Evolutionary conservation across 179 eudicot species (phyloP).

Genomic region (Corrigiola litoralis): DNA sequence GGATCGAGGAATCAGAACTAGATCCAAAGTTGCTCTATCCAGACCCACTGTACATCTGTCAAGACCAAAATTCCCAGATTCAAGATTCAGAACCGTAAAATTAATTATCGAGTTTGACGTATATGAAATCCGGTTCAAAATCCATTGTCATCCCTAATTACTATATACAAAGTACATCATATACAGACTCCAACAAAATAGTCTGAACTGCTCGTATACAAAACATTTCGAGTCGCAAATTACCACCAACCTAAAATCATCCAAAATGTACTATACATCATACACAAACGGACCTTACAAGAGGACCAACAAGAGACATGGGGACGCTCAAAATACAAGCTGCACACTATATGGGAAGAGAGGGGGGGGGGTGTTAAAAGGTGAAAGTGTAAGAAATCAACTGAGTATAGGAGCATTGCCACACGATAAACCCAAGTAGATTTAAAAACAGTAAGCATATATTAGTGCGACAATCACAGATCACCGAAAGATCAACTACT

Average conservation of each 20-base stretch:
- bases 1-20: no score
- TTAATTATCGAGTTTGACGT: no score
- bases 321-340: conserved; percentile 2
- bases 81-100: no score
- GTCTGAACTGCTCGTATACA: not conserved
- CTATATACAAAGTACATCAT: not conserved
- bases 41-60: no score
- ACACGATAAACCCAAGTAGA: not conserved
- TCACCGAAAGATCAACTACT: conserved; percentile 13
- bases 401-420: conserved; percentile 1
- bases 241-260: not conserved
- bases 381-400: no score
- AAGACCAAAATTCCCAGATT: no score
- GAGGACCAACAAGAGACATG: conserved; percentile 7
- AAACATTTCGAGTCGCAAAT: not conserved
- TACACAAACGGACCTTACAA: not conserved
- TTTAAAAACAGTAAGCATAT: conserved; percentile 1
- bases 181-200: not conserved
- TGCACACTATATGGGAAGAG: not conserved
- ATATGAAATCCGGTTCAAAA: no score
- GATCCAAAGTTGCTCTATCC: no score
- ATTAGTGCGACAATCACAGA: conserved; percentile 15
- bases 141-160: not conserved
- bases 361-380: no score
- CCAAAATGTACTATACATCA: conserved; percentile 20